phyloP scores from a whole-genome alignment of 768 basidiomycete species.

The Pleurotus tuber-regium region DNA sequence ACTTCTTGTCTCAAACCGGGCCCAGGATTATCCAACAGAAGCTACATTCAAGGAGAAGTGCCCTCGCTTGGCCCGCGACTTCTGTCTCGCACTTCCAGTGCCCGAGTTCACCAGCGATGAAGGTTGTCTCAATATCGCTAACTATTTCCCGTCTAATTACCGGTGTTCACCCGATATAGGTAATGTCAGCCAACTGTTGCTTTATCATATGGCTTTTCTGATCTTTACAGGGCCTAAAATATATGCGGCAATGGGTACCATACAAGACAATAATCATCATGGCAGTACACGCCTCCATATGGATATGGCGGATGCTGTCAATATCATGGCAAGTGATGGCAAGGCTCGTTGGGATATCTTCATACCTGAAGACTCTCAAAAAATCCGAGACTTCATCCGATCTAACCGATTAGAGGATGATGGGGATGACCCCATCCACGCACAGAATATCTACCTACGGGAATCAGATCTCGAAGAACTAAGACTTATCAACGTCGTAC shows the following conservation, averaged over 20 bases:
- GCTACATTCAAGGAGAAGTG: background rate
- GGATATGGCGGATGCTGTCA: slow-evolving; percentile 7
- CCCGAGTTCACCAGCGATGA: background rate
- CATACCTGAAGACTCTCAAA: background rate
- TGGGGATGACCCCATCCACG: slow-evolving; percentile 4
- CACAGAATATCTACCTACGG: background rate
- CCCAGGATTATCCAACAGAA: background rate
- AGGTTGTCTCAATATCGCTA: background rate
- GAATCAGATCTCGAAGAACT: background rate
- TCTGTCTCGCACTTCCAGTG: background rate
- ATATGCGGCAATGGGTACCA: slow-evolving; percentile 65
- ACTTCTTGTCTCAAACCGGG: too few species aligned
- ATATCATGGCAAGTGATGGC: slow-evolving; percentile 8
- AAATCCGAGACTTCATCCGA: slow-evolving; percentile 15
- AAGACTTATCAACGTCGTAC: slow-evolving; percentile 36
- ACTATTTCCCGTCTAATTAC: background rate
- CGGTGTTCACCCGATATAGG: background rate
- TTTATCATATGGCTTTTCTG: too few species aligned
- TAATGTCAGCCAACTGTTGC: too few species aligned
- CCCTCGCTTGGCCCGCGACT: background rate
- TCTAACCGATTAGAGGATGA: background rate
- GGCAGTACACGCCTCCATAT: slow-evolving; percentile 6
- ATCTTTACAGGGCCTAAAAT: slow-evolving; percentile 59
- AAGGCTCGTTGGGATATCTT: slow-evolving; percentile 7
- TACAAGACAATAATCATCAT: background rate